Percentiles rank a stretch among this genome's conserved stretches.
Conservation (phyloP, 108 stramenopile species). For the Conticribra weissflogii region DNA sequence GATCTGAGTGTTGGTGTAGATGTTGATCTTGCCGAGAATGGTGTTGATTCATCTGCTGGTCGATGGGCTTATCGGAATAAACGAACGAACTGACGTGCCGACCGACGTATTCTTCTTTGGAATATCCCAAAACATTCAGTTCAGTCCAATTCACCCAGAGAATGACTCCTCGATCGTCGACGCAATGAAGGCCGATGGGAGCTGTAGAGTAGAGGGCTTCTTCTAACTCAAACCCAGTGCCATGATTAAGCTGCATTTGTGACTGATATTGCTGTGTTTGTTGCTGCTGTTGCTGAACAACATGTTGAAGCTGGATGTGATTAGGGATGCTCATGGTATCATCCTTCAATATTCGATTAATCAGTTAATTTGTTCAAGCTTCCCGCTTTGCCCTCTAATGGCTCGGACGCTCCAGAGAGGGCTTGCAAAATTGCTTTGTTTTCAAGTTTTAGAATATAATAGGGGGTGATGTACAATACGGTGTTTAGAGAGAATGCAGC, state of each 20-base stretch:
- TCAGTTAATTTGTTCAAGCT: too few relatives aligned
- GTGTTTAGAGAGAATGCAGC: too few relatives aligned
- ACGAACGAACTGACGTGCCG: conserved; percentile 46
- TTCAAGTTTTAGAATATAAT: too few relatives aligned
- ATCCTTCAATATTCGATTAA: too few relatives aligned
- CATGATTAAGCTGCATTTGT: not conserved
- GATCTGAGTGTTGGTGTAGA: too few relatives aligned
- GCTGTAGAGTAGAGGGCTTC: conserved; percentile 62
- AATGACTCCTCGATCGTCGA: conserved; percentile 38
- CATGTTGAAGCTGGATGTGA: not conserved
- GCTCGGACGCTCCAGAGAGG: too few relatives aligned
- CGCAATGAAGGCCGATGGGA: conserved; percentile 65
- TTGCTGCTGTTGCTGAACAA: not conserved
- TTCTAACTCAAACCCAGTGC: conserved; percentile 37
- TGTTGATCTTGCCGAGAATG: conserved; percentile 4
- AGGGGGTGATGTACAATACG: too few relatives aligned
- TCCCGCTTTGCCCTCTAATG: conserved; percentile 1
- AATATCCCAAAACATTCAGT: conserved; percentile 57
- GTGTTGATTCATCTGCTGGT: not conserved
- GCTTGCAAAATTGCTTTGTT: too few relatives aligned
- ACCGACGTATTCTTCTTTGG: conserved; percentile 56
- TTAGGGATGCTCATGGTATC: too few relatives aligned
- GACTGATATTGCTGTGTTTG: not conserved
- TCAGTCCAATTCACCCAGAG: conserved; percentile 59
- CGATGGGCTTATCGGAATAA: conserved; percentile 22